Conservation (phyloP, 2,329 filamentous ascomycete species). For the Colletotrichum truncatum region DNA sequence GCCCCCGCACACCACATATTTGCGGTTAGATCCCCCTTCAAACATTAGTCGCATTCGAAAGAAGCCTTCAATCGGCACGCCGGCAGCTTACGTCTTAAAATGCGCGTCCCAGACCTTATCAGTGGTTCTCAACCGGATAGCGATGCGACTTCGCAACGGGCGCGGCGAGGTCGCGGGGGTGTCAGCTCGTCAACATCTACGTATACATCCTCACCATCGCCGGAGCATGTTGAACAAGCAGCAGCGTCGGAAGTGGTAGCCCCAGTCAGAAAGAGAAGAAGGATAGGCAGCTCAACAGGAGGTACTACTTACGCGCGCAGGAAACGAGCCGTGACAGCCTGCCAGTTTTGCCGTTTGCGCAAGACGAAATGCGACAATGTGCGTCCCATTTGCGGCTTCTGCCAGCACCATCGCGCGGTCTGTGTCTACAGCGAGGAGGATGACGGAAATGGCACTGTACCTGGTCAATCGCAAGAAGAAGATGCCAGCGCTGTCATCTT, state of each 20-base stretch:
- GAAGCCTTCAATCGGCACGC: background rate
- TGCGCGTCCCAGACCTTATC: conserved; percentile 13
- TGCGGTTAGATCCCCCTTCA: too few relatives aligned
- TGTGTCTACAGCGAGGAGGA: conserved; percentile 21
- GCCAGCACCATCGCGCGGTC: conserved; percentile 1
- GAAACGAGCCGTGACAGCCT: conserved; percentile 19
- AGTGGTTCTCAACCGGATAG: background rate
- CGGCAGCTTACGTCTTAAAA: background rate
- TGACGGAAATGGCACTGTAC: background rate
- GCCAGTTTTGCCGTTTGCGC: conserved; percentile 21
- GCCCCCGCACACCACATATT: too few relatives aligned
- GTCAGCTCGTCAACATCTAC: background rate
- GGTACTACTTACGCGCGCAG: background rate
- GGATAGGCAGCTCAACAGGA: fast-evolving
- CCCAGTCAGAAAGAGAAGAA: background rate
- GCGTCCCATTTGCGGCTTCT: conserved; percentile 14
- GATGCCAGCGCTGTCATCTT: background rate
- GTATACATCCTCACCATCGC: background rate
- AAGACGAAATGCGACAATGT: conserved; percentile 14
- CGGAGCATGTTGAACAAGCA: background rate
- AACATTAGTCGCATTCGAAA: background rate
- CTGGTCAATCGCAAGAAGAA: background rate
- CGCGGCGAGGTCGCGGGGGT: background rate
- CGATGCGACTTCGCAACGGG: background rate
- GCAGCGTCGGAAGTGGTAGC: too few relatives aligned